phyloP scores from a whole-genome alignment of 805 yeast species.

The Wickerhamomyces hampshirensis region DNA sequence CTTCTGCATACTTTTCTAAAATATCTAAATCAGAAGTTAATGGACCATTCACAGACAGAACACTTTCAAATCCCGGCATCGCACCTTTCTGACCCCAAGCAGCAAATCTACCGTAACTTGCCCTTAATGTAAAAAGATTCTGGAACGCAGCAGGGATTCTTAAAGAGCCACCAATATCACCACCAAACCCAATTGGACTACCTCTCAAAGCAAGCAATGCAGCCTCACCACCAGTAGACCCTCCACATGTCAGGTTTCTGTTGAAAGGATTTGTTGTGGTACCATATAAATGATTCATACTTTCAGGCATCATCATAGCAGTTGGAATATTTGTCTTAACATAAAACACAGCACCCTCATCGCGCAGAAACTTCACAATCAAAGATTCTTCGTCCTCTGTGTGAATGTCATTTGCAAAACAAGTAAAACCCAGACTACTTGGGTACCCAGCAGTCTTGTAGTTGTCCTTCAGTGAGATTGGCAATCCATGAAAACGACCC shows the following conservation, averaged over 20 bases:
- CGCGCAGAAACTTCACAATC: constrained; percentile 36
- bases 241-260: constrained; percentile 41
- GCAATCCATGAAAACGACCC: constrained; percentile 68
- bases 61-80: constrained; percentile 38
- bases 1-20: constrained; percentile 30
- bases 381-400: constrained; percentile 30
- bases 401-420: constrained; percentile 33
- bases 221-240: constrained; percentile 53
- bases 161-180: constrained; percentile 50
- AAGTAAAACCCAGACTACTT: constrained; percentile 45
- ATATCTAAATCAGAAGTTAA: constrained; percentile 34
- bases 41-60: constrained; percentile 45
- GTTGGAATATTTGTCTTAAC: constrained; percentile 51
- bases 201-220: constrained; percentile 41
- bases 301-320: constrained; percentile 46
- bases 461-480: constrained; percentile 52
- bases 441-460: constrained; percentile 39
- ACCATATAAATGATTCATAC: constrained; percentile 41
- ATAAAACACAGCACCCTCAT: constrained; percentile 49
- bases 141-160: constrained; percentile 43
- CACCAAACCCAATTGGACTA: constrained; percentile 49
- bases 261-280: constrained; percentile 42
- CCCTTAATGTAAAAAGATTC: constrained; percentile 38
- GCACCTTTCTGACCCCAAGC: constrained; percentile 20
- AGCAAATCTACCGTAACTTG: constrained; percentile 42